Percentiles rank a stretch among this genome's conserved stretches.
Evolutionary conservation across 148 eudicot species (phyloP).

Genomic region (Persicaria tinctoria): DNA sequence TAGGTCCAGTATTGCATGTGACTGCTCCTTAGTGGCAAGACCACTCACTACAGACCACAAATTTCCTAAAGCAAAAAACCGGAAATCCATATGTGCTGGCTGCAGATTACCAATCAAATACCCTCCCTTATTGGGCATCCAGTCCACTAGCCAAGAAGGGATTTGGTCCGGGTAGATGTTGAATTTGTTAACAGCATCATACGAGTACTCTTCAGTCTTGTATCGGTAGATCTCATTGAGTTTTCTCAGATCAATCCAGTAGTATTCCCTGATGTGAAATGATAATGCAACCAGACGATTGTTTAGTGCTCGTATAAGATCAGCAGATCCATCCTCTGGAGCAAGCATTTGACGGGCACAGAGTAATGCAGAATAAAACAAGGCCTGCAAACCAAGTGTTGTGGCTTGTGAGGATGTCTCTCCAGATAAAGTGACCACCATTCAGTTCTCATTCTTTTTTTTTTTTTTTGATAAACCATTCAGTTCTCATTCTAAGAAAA

Average conservation of each 20-base stretch:
- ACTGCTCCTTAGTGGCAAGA: constrained; percentile 41
- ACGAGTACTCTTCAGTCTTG: constrained; percentile 62
- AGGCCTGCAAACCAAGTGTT: constrained; percentile 26
- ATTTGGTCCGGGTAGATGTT: constrained; percentile 68
- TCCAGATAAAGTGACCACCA: not conserved
- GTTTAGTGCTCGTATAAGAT: constrained; percentile 46
- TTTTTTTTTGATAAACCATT: not conserved
- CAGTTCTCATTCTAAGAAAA: not conserved
- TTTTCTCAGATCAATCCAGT: constrained; percentile 49
- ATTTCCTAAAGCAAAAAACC: constrained; percentile 54
- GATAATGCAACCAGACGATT: constrained; percentile 58
- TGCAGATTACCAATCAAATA: constrained; percentile 58
- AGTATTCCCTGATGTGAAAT: constrained; percentile 54
- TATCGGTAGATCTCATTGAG: constrained; percentile 64
- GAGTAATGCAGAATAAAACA: constrained; percentile 52
- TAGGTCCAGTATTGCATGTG: constrained; percentile 58
- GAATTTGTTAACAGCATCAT: constrained; percentile 59
- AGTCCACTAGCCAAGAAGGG: constrained; percentile 53
- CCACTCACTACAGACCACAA: constrained; percentile 57
- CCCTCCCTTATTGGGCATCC: constrained; percentile 59
- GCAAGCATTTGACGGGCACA: constrained; percentile 57
- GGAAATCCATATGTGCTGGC: constrained; percentile 61
- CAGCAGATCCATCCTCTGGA: constrained; percentile 57
- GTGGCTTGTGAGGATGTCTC: not conserved
- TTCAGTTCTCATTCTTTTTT: not conserved